These are phyloP conservation scores for Suhomyces pyralidae DNA, from an alignment of 805 yeast genomes.

Conservation along the genomic window DNA sequence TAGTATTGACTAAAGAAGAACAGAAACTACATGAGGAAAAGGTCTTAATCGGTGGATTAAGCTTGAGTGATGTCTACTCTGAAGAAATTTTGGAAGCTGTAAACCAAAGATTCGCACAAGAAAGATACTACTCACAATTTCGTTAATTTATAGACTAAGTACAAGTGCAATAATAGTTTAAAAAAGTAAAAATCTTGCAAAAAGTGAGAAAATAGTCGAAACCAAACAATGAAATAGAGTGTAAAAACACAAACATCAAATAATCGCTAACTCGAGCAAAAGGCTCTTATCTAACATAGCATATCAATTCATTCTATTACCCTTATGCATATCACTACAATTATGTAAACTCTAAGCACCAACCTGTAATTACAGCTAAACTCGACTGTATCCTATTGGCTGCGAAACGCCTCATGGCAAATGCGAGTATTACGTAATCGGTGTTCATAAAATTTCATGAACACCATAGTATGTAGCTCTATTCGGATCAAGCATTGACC, in stretches of 20 bases:
- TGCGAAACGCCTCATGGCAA: background rate
- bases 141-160: background rate
- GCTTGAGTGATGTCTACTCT: conserved; percentile 60
- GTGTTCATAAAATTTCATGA: background rate
- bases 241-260: background rate
- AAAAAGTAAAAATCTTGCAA: background rate
- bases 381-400: background rate
- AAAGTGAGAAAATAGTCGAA: background rate
- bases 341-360: background rate
- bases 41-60: conserved; percentile 68
- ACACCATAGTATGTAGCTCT: background rate
- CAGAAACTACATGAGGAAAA: conserved; percentile 74
- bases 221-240: background rate
- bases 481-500: background rate
- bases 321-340: background rate
- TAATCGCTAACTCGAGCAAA: background rate
- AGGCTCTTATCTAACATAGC: background rate
- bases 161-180: background rate
- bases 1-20: conserved; percentile 85
- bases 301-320: background rate
- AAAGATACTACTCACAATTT: conserved; percentile 64
- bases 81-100: conserved; percentile 56
- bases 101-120: conserved; percentile 67
- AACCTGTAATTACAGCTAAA: background rate
- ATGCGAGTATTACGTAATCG: background rate